phyloP scores from a whole-genome alignment of 2,329 filamentous ascomycete species.

The Mycocentrospora acerina region DNA sequence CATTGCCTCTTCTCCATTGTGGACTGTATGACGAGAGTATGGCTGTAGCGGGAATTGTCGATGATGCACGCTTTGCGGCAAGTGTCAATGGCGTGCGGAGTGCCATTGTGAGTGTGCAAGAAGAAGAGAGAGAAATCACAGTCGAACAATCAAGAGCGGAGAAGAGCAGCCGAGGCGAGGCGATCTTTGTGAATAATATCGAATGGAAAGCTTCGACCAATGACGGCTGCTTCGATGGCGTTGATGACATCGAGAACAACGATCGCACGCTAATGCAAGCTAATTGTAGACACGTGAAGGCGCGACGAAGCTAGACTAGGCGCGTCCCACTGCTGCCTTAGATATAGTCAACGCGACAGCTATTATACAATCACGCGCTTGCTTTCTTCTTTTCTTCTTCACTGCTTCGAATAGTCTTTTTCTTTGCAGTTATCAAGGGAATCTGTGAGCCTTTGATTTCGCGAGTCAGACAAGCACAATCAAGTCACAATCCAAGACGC shows the following conservation, averaged over 20 bases:
- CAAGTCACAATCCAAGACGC: neutral
- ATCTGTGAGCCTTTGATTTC: too few species aligned
- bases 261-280: constrained; percentile 16
- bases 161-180: constrained; percentile 19
- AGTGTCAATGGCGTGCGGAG: constrained; percentile 37
- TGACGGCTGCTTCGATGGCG: constrained; percentile 15
- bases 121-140: constrained; percentile 1
- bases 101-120: constrained; percentile 42
- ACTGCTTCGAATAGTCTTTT: neutral
- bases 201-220: constrained; percentile 27
- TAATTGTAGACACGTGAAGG: constrained; percentile 16
- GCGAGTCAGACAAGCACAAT: neutral
- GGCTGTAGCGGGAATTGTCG: constrained; percentile 28
- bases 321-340: constrained; percentile 24
- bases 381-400: neutral
- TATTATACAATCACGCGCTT: constrained; percentile 5
- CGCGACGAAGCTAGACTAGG: constrained; percentile 26
- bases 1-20: constrained; percentile 42
- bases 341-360: constrained; percentile 1
- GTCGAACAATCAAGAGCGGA: constrained; percentile 9
- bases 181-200: constrained; percentile 22
- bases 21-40: constrained; percentile 31
- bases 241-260: constrained; percentile 13
- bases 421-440: neutral
- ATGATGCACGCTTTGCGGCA: constrained; percentile 36